Evolutionary conservation across 1,284 basidiomycete species (phyloP), one percentile per base, ranked within the genome.

Genomic region (Tausonia pullulans): DNA sequence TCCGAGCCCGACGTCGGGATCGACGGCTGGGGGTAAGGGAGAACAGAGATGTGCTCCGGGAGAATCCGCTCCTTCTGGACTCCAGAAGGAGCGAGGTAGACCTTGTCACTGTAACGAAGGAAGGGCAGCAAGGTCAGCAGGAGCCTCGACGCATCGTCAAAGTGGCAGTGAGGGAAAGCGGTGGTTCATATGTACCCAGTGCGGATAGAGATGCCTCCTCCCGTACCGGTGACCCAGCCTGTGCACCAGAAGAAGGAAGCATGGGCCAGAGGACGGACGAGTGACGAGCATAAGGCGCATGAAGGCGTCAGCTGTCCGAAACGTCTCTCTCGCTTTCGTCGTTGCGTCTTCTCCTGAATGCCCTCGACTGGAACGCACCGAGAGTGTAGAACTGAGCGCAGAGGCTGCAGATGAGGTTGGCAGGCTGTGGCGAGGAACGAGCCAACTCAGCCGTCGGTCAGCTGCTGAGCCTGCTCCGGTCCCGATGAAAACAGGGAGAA

Each of bases 51-150:
- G 74, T 91, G 86, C 46, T 78, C 78, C 0, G 87, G 84, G 66
- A 83, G 78, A 69, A 91, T 91, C 39, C 88, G 83, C 70, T 91
- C 90, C 72, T 92, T 92, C 74, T 92, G 89, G 3, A 91, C 89
- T 5, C 88, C 88, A 0, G 87, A 90, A 0, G 90, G 89, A 4
- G 90, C 88, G 69, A 92, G 86, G 77, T 84, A 92, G 43, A 90
- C 88, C 68, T 84, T 84, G 67, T 88, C 82, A 10, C 87, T 88
- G 69, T 41, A 44, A 14, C 14, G 27, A 44, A 56, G 10, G n/a
- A n/a, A 14, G 44, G 51, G 50, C 66, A 13, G 40, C 3, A n/a
- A 43, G 5, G 13, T n/a, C 13, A 51, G 45, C 27, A 63, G 60
- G 43, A 60, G 54, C 9, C 61, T 7, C 41, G 11, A 57, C 14